A percentile compares a stretch with the other conserved stretches of the same genome.
Evolutionary conservation across 2,329 filamentous ascomycete species (phyloP).

Genomic region (Calonectria pseudoreteaudii): DNA sequence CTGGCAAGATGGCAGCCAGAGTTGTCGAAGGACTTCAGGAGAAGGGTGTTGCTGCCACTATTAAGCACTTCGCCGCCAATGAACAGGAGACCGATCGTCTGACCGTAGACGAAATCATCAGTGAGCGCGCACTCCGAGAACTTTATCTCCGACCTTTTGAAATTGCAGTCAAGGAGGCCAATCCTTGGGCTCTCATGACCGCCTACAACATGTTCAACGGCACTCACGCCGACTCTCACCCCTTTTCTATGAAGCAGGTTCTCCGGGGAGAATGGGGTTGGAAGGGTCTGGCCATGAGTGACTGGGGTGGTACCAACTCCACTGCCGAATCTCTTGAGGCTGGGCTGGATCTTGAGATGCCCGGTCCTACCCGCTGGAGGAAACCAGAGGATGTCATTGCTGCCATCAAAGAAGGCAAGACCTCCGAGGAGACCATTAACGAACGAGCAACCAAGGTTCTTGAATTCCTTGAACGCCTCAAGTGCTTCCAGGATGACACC

Average conservation of each 20-base stretch:
- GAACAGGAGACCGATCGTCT: constrained; percentile 49
- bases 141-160: constrained; percentile 55
- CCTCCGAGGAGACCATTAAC: constrained; percentile 44
- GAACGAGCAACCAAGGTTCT: constrained; percentile 46
- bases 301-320: constrained; percentile 53
- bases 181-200: constrained; percentile 53
- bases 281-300: constrained; percentile 49
- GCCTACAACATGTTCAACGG: constrained; percentile 56
- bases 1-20: constrained; percentile 42
- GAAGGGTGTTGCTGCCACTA: constrained; percentile 53
- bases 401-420: constrained; percentile 45
- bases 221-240: constrained; percentile 44
- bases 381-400: constrained; percentile 45
- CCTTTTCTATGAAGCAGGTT: constrained; percentile 47
- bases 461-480: constrained; percentile 43
- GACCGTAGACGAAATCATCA: constrained; percentile 43
- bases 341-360: constrained; percentile 52
- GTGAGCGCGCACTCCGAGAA: constrained; percentile 41
- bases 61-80: constrained; percentile 60
- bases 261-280: constrained; percentile 59
- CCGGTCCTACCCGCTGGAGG: constrained; percentile 49
- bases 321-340: constrained; percentile 48
- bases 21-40: constrained; percentile 54
- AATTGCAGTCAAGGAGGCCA: constrained; percentile 52
- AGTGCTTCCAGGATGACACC: constrained; percentile 44